phyloP scores from a whole-genome alignment of 2,329 filamentous ascomycete species.

The Diaporthe citri region DNA sequence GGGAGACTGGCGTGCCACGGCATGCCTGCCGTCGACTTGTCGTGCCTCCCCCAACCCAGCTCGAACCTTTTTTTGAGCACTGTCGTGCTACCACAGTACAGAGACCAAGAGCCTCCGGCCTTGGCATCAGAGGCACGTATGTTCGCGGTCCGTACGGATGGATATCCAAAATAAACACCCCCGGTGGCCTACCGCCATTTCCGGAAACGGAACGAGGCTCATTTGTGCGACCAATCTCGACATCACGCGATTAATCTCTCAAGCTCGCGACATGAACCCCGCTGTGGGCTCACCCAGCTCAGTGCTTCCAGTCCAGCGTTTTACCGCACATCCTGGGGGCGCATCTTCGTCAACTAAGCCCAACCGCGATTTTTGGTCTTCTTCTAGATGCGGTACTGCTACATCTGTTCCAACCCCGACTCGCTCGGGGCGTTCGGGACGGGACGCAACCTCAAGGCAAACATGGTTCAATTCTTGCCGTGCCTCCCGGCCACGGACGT shows the following conservation, averaged over 20 bases:
- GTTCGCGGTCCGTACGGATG: background rate
- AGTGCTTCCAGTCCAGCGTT: background rate
- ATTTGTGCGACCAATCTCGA: slow-evolving; percentile 6
- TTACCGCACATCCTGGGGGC: background rate
- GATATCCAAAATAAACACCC: background rate
- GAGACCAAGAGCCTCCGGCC: background rate
- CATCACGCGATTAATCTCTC: slow-evolving; percentile 26
- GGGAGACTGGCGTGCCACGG: background rate
- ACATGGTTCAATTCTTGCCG: background rate
- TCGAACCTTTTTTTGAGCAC: background rate
- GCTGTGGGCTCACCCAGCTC: slow-evolving; percentile 16
- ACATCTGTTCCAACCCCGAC: background rate
- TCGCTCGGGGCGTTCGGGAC: background rate
- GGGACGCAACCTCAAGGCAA: background rate
- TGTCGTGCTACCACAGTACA: background rate
- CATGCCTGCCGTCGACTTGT: background rate
- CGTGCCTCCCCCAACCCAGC: background rate
- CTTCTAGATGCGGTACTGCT: background rate
- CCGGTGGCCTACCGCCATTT: slow-evolving; percentile 10
- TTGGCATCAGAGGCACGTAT: background rate
- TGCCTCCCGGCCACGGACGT: slow-evolving; percentile 2
- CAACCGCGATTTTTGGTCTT: background rate
- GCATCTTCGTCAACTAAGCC: background rate
- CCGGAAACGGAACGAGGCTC: slow-evolving; percentile 17
- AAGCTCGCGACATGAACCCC: slow-evolving; percentile 20